Evolutionary conservation across 2,329 filamentous ascomycete genomes (phyloP).

Genomic region (Microdochium nivale): DNA sequence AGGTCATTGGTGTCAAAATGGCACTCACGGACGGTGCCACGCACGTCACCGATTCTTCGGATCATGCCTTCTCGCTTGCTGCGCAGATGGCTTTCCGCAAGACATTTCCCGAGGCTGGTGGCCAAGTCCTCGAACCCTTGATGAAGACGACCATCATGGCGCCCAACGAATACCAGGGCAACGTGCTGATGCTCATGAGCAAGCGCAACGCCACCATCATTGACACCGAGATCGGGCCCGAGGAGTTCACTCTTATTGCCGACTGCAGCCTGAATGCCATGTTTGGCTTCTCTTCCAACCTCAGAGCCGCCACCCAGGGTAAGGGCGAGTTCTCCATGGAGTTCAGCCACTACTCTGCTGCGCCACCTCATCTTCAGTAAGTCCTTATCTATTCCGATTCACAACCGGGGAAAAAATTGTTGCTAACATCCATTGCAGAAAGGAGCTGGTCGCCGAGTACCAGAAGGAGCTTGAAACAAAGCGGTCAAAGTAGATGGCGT

Average conservation of each 20-base stretch:
- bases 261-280: constrained; percentile 94
- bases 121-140: constrained; percentile 83
- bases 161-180: constrained; percentile 95
- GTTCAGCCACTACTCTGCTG: constrained; percentile 89
- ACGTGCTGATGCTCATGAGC: constrained; percentile 89
- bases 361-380: constrained; percentile 82
- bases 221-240: constrained; percentile 86
- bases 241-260: constrained; percentile 87
- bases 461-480: constrained; percentile 50
- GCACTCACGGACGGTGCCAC: constrained; percentile 93
- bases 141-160: constrained; percentile 99
- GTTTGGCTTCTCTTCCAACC: constrained; percentile 92
- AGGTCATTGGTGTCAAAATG: constrained; percentile 83
- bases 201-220: constrained; percentile 93
- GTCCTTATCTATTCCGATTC: constrained; percentile 23
- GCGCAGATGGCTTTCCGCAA: constrained; percentile 96
- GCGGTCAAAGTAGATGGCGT: constrained; percentile 36
- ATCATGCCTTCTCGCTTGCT: constrained; percentile 90
- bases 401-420: constrained; percentile 4
- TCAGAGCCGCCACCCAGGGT: constrained; percentile 89
- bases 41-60: constrained; percentile 94
- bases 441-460: constrained; percentile 50
- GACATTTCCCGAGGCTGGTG: constrained; percentile 72
- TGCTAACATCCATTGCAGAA: constrained; percentile 30
- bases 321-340: constrained; percentile 99